Percentiles rank a stretch among this genome's conserved stretches.
Evolutionary conservation across 2,329 filamentous ascomycete species (phyloP).

Genomic region (Cercospora sesami): DNA sequence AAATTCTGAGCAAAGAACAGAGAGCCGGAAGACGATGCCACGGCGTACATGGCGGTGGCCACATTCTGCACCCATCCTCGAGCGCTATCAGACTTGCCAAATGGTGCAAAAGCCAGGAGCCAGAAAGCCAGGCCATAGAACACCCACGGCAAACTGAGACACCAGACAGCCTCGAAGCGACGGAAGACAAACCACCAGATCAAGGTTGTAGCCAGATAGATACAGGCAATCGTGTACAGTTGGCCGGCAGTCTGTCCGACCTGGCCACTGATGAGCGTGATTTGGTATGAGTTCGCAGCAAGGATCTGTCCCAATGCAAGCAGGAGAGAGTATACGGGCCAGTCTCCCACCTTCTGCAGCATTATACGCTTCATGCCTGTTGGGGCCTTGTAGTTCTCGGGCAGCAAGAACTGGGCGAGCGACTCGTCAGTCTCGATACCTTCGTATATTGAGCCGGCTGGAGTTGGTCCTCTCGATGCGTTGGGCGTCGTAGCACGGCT

Average conservation of each 20-base stretch:
- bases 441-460: constrained; percentile 46
- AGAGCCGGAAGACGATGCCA: constrained; percentile 62
- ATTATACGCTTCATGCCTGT: constrained; percentile 58
- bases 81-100: constrained; percentile 42
- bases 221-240: constrained; percentile 61
- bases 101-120: constrained; percentile 64
- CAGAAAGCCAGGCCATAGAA: constrained; percentile 65
- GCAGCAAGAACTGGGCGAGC: constrained; percentile 57
- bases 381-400: constrained; percentile 57
- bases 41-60: constrained; percentile 62
- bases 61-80: constrained; percentile 61
- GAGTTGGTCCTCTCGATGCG: constrained; percentile 37
- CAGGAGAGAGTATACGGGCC: constrained; percentile 64
- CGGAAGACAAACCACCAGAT: constrained; percentile 66
- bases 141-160: constrained; percentile 62
- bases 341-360: constrained; percentile 60
- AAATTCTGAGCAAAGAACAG: constrained; percentile 67
- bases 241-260: constrained; percentile 60
- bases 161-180: constrained; percentile 56
- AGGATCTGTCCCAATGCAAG: constrained; percentile 64
- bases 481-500: constrained; percentile 47
- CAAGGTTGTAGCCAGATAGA: constrained; percentile 60
- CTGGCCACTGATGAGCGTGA: constrained; percentile 65
- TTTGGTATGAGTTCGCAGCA: constrained; percentile 66
- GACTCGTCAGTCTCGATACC: constrained; percentile 43